phyloP scores from a whole-genome alignment of 2,329 filamentous ascomycete genomes.

The Cladophialophora carrionii region DNA sequence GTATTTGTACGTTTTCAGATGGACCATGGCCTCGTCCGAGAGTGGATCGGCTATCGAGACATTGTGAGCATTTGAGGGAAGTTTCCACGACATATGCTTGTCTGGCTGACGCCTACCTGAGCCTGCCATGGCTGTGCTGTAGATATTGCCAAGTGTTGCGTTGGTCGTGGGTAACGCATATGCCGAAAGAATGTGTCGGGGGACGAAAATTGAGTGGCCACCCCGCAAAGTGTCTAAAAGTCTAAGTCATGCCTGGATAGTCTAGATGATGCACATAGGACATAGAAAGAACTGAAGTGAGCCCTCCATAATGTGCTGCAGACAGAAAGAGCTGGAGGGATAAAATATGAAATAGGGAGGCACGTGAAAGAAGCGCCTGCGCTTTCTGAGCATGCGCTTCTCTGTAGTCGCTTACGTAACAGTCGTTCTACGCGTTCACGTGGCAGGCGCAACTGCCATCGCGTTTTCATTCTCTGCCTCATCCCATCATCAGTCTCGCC shows the following conservation, averaged over 20 bases:
- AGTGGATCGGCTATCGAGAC: conserved; percentile 56
- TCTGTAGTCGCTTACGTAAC: conserved; percentile 1
- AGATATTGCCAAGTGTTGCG: neutral
- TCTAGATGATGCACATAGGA: conserved; percentile 2
- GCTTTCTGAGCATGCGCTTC: neutral
- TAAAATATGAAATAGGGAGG: conserved; percentile 1
- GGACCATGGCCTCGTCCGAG: conserved; percentile 85
- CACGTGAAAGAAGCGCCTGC: neutral
- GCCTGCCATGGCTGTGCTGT: conserved; percentile 8
- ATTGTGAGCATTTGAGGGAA: conserved; percentile 5
- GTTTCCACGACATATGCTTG: conserved; percentile 36
- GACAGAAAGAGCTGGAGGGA: neutral
- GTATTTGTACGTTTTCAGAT: conserved; percentile 96
- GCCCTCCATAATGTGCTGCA: neutral
- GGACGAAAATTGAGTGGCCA: neutral
- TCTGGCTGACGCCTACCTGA: conserved; percentile 41
- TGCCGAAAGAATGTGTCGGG: neutral
- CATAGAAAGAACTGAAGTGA: neutral
- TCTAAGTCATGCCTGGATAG: conserved; percentile 12
- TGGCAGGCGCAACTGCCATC: conserved; percentile 10
- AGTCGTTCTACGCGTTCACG: neutral
- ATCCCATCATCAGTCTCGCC: neutral
- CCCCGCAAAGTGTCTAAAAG: neutral
- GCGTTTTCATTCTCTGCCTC: neutral
- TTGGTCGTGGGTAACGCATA: neutral